Conservation (phyloP, 2,329 filamentous ascomycete genomes). For the Metarhizium sp. region DNA sequence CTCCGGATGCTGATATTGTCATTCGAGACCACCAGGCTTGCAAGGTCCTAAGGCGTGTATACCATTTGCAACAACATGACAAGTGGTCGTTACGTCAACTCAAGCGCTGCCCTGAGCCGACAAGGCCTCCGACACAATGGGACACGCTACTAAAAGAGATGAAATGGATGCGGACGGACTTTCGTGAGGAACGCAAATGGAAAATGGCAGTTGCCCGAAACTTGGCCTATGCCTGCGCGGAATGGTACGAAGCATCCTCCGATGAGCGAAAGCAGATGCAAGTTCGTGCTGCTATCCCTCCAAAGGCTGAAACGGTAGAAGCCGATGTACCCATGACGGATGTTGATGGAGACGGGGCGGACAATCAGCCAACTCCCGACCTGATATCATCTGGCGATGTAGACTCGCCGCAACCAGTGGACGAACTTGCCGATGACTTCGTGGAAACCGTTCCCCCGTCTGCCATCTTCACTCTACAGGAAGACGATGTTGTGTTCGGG, state of each 20-base stretch:
- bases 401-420: constrained; percentile 40
- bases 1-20: constrained; percentile 72
- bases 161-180: constrained; percentile 98
- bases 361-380: constrained; percentile 54
- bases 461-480: constrained; percentile 72
- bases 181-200: constrained; percentile 89
- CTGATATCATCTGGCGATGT: constrained; percentile 55
- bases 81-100: constrained; percentile 90
- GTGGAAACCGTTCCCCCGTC: constrained; percentile 55
- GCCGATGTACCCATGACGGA: constrained; percentile 26
- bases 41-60: constrained; percentile 75
- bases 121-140: constrained; percentile 67
- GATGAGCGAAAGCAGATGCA: constrained; percentile 61
- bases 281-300: constrained; percentile 47
- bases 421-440: constrained; percentile 28
- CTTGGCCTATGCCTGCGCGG: constrained; percentile 72
- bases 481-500: constrained; percentile 73
- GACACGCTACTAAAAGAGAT: constrained; percentile 83
- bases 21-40: constrained; percentile 83
- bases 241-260: constrained; percentile 60
- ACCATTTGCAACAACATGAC: constrained; percentile 81
- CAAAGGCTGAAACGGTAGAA: constrained; percentile 20
- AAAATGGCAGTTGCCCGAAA: constrained; percentile 74
- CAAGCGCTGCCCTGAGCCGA: constrained; percentile 73
- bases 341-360: constrained; percentile 19